Conservation (phyloP, 2,329 filamentous ascomycete species). For the Monosporascus sp. region DNA sequence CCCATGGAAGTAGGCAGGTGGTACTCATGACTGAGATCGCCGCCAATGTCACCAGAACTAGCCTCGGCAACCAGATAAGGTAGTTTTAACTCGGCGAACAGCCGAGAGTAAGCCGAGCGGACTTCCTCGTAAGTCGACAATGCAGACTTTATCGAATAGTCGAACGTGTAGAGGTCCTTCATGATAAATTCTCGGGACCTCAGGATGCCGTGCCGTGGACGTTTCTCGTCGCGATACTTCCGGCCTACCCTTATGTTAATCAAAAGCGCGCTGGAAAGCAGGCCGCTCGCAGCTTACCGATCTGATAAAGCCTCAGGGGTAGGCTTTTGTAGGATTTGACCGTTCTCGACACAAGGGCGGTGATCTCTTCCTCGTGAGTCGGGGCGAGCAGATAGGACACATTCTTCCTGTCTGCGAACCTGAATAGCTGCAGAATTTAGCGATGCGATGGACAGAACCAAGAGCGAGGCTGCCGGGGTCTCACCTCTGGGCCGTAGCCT, state of each 20-base stretch:
- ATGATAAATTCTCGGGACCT: slow-evolving; percentile 90
- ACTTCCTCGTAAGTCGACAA: slow-evolving; percentile 76
- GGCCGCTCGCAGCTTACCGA: slow-evolving; percentile 50
- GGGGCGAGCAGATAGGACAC: slow-evolving; percentile 73
- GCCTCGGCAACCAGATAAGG: slow-evolving; percentile 82
- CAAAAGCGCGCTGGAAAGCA: background rate
- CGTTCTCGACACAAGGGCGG: slow-evolving; percentile 65
- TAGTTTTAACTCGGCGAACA: slow-evolving; percentile 79
- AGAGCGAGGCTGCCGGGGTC: slow-evolving; percentile 1
- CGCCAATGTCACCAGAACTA: slow-evolving; percentile 94
- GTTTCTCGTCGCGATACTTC: slow-evolving; percentile 90
- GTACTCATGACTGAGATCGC: slow-evolving; percentile 89
- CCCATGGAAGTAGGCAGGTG: slow-evolving; percentile 76
- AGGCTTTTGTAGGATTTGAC: slow-evolving; percentile 81
- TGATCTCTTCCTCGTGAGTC: slow-evolving; percentile 97
- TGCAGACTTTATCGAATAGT: slow-evolving; percentile 61
- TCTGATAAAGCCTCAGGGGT: slow-evolving; percentile 85
- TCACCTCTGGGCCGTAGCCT: slow-evolving; percentile 66
- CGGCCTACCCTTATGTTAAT: slow-evolving; percentile 48
- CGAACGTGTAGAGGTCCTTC: slow-evolving; percentile 98
- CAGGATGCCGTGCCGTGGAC: slow-evolving; percentile 82
- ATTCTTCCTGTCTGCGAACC: slow-evolving; percentile 73
- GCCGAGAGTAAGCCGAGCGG: slow-evolving; percentile 63
- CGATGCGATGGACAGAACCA: slow-evolving; percentile 1
- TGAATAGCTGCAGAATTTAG: slow-evolving; percentile 60